Evolutionary conservation across 176 grass and related monocot species (phyloP), one percentile per base, ranked within the genome.

Genomic region (Luzula sylvatica): DNA sequence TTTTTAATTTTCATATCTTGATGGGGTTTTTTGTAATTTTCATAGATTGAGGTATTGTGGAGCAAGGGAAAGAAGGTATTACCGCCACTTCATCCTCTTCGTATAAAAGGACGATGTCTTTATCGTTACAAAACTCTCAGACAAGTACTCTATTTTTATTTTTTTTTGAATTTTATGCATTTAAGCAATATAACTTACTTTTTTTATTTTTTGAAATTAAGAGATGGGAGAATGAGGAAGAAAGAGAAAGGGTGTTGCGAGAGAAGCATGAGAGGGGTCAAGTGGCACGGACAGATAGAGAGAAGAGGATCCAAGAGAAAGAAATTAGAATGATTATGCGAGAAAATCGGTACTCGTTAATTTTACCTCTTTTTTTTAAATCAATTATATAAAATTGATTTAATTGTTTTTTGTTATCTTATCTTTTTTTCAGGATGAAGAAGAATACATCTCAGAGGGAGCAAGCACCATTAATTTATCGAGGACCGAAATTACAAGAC

Each of bases 41-140:
- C 26, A 20, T 69, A 83, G 80, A 83, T 83, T 69, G 80, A 83
- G 35, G 69, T 83, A 42, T 41, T 83, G 14, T 83, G 80, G 80
- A 77, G 80, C 58, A 78, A 77, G 52, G 73, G 80, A 25, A 58
- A 65, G 62, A 83, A 83, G 45, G 27, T 68, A 1, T 64, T 71
- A 63, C 56, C 68, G 21, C 74, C 64, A 6, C 55, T 83, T 13
- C 32, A 73, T 67, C 74, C 48, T 0, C 80, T 83, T 26, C 68
- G 72, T 35, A 83, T 83, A 38, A 83, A 83, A 68, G 80, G 80
- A 12, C 76, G 80, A 62, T 77, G 73, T 53, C 64, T 83, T 58
- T 83, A 78, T 49, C 69, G 70, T 11, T 50, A 68, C 45, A 69
- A 58, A 32, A 83, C 80, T 60, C 51, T 73, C 73, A 78, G 80